phyloP scores from a whole-genome alignment of 345 rosid species.

The Toxicodendron radicans region DNA sequence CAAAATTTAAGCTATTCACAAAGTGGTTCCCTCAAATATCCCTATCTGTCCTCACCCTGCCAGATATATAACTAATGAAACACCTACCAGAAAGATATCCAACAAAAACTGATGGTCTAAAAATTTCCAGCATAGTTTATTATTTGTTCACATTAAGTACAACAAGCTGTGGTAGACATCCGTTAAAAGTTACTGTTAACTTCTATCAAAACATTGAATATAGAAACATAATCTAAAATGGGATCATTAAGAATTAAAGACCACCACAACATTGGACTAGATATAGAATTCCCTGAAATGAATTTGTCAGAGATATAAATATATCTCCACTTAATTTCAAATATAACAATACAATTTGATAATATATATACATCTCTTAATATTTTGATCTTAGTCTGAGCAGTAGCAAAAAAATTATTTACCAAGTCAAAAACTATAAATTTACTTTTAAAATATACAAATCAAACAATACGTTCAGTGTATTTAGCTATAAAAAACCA shows the following conservation, averaged over 20 bases:
- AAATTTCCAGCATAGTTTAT: not conserved
- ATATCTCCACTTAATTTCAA: not conserved
- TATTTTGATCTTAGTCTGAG: not conserved
- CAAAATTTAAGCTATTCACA: not conserved
- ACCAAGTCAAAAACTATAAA: not conserved
- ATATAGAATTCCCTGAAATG: not conserved
- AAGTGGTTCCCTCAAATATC: not conserved
- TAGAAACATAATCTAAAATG: not conserved
- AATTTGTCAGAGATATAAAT: not conserved
- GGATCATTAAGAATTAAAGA: not conserved
- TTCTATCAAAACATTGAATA: not conserved
- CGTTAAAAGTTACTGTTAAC: not conserved
- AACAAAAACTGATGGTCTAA: not conserved
- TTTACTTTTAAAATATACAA: too few relatives aligned
- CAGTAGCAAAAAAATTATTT: not conserved
- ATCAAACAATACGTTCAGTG: too few relatives aligned
- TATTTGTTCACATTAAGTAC: not conserved
- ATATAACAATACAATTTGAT: not conserved
- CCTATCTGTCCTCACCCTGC: not conserved
- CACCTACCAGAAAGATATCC: constrained; percentile 3
- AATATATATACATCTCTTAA: not conserved
- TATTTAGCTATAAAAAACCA: too few relatives aligned
- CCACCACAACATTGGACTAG: not conserved
- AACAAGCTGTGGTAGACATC: not conserved
- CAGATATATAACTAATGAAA: too few relatives aligned